Conservation (phyloP, 225 moss, liverwort and hornwort species). For the Anthoceros angustus region DNA sequence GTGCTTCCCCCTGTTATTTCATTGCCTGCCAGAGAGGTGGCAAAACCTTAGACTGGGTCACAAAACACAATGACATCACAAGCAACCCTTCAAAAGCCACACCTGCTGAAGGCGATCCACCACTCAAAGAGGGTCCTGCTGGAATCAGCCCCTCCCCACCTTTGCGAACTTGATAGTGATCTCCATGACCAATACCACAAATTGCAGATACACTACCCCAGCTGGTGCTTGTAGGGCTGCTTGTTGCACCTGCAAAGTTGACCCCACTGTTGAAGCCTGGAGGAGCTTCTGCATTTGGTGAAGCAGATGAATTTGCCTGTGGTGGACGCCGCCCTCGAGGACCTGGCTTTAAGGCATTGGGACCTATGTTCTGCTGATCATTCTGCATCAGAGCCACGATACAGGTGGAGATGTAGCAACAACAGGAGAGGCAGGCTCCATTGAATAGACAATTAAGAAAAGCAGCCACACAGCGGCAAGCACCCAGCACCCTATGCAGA, state of each 20-base stretch:
- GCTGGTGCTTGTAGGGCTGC: neutral
- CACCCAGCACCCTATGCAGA: too few species aligned
- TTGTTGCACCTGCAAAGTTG: constrained; percentile 12
- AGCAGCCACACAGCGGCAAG: neutral
- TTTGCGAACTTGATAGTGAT: constrained; percentile 30
- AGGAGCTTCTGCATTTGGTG: constrained; percentile 45
- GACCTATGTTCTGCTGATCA: constrained; percentile 57
- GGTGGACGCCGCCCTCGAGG: constrained; percentile 14
- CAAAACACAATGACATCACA: neutral
- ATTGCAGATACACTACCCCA: constrained; percentile 16
- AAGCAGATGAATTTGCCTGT: constrained; percentile 17
- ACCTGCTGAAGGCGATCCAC: constrained; percentile 13
- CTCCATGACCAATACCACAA: constrained; percentile 71
- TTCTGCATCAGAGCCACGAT: constrained; percentile 27
- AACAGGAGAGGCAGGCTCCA: neutral
- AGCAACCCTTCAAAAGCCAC: neutral
- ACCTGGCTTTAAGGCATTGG: constrained; percentile 12
- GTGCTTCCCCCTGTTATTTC: constrained; percentile 13
- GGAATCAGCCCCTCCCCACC: constrained; percentile 27
- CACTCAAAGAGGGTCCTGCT: constrained; percentile 19
- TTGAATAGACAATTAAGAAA: neutral
- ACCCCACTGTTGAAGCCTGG: constrained; percentile 52
- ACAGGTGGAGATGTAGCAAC: too few species aligned
- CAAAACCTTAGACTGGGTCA: neutral
- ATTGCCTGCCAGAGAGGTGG: constrained; percentile 14